Conservation (phyloP, 2,329 filamentous ascomycete species). For the Polychaeton citri region DNA sequence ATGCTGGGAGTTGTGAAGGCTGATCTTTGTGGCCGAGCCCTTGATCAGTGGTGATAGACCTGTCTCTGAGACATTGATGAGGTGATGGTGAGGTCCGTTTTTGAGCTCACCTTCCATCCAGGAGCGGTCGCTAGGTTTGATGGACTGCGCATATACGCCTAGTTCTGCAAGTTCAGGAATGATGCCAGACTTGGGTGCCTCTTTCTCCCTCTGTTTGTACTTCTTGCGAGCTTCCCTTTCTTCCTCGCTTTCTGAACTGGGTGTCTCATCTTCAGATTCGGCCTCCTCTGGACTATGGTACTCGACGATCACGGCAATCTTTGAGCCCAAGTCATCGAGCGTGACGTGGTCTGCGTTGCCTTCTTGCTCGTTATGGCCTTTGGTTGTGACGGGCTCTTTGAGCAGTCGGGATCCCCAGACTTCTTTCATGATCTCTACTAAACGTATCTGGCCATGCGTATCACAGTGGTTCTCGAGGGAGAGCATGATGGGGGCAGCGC, state of each 20-base stretch:
- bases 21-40: slow-evolving; percentile 34
- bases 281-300: slow-evolving; percentile 46
- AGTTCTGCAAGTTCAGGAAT: slow-evolving; percentile 52
- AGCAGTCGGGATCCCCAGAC: slow-evolving; percentile 49
- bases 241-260: slow-evolving; percentile 30
- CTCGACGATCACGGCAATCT: slow-evolving; percentile 55
- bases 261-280: too few relatives aligned
- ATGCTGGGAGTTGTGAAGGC: slow-evolving; percentile 48
- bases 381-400: slow-evolving; percentile 42
- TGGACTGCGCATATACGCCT: slow-evolving; percentile 56
- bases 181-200: slow-evolving; percentile 36
- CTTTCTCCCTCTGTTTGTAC: slow-evolving; percentile 43
- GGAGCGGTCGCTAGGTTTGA: slow-evolving; percentile 52
- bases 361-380: slow-evolving; percentile 43
- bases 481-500: slow-evolving; percentile 46
- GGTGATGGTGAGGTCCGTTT: slow-evolving; percentile 46
- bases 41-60: slow-evolving; percentile 42
- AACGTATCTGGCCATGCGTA: slow-evolving; percentile 43
- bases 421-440: slow-evolving; percentile 53
- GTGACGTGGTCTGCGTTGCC: slow-evolving; percentile 41
- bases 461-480: slow-evolving; percentile 57
- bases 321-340: slow-evolving; percentile 46
- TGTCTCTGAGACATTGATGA: slow-evolving; percentile 57
- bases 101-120: slow-evolving; percentile 45
- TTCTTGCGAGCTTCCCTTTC: slow-evolving; percentile 31